These are phyloP conservation scores for Pyrenophora seminiperda DNA, from an alignment of 2,329 filamentous ascomycete genomes.

Conservation along the genomic window DNA sequence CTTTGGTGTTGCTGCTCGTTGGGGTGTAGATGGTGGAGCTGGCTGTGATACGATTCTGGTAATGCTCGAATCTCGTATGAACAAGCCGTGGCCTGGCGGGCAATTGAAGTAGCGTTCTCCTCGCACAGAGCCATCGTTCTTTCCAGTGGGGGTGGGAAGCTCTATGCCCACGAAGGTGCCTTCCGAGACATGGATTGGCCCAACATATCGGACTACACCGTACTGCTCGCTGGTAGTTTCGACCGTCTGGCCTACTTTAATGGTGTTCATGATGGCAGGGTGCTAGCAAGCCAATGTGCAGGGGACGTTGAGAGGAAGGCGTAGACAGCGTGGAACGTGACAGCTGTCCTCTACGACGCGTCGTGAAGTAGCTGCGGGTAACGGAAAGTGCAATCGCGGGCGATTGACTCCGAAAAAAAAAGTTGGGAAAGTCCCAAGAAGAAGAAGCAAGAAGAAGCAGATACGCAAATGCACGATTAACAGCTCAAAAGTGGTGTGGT, in stretches of 20 bases:
- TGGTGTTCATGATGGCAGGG: slow-evolving; percentile 30
- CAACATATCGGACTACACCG: slow-evolving; percentile 79
- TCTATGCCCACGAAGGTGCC: slow-evolving; percentile 92
- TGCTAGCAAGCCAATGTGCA: slow-evolving; percentile 7
- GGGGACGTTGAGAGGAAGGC: background rate
- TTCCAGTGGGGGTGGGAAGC: slow-evolving; percentile 78
- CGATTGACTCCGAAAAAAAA: slow-evolving; percentile 15
- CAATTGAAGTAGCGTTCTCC: slow-evolving; percentile 91
- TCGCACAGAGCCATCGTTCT: slow-evolving; percentile 92
- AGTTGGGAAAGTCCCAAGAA: slow-evolving; percentile 9
- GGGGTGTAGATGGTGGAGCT: slow-evolving; percentile 45
- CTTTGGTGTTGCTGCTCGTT: slow-evolving; percentile 13
- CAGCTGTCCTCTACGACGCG: slow-evolving; percentile 17
- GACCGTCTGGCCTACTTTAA: slow-evolving; percentile 70
- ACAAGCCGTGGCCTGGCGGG: slow-evolving; percentile 74
- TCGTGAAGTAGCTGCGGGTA: slow-evolving; percentile 11
- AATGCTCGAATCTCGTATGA: slow-evolving; percentile 75
- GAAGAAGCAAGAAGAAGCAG: slow-evolving; percentile 12
- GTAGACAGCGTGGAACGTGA: slow-evolving; percentile 3
- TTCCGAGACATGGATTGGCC: slow-evolving; percentile 77
- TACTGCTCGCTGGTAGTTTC: slow-evolving; percentile 78
- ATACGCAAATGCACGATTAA: slow-evolving; percentile 5
- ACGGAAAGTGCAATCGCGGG: slow-evolving; percentile 8
- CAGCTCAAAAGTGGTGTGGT: slow-evolving; percentile 5
- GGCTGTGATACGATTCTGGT: slow-evolving; percentile 55